These are phyloP conservation scores for Volvox reticuliferus DNA, from an alignment of 139 green algal species.

Conservation along the genomic window DNA sequence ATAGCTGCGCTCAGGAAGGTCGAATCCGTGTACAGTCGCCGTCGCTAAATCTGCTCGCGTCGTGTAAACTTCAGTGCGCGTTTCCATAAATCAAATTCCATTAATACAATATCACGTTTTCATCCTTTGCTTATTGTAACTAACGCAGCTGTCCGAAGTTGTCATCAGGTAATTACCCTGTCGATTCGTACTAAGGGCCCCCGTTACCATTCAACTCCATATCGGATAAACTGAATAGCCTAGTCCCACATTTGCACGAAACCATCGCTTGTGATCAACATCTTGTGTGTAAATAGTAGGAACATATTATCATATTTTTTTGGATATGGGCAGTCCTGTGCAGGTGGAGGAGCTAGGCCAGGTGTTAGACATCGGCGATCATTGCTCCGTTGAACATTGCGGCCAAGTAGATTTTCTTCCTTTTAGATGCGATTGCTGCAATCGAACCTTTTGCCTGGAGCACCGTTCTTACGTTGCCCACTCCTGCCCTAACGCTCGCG, in stretches of 20 bases:
- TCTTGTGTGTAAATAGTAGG: no score
- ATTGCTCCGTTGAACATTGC: constrained; percentile 73
- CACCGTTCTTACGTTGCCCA: constrained; percentile 73
- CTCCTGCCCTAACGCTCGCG: constrained; percentile 57
- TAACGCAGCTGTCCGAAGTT: neutral
- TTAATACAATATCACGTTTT: no score
- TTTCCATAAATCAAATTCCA: no score
- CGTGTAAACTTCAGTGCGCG: no score
- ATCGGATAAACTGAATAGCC: no score
- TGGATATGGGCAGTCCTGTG: neutral
- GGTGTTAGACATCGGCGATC: constrained; percentile 40
- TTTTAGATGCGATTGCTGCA: constrained; percentile 78
- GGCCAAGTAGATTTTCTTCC: constrained; percentile 84
- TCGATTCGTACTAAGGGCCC: neutral
- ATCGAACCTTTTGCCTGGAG: constrained; percentile 75
- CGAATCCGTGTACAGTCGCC: no score
- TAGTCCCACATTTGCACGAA: no score
- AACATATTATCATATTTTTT: neutral
- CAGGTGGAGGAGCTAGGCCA: neutral
- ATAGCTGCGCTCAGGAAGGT: no score
- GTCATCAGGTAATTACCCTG: neutral
- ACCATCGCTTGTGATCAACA: no score
- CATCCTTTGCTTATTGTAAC: no score
- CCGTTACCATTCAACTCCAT: no score
- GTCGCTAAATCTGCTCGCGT: no score